Evolutionary conservation across 2,329 filamentous ascomycete genomes (phyloP).

Genomic region (Paradendryphiella salina): DNA sequence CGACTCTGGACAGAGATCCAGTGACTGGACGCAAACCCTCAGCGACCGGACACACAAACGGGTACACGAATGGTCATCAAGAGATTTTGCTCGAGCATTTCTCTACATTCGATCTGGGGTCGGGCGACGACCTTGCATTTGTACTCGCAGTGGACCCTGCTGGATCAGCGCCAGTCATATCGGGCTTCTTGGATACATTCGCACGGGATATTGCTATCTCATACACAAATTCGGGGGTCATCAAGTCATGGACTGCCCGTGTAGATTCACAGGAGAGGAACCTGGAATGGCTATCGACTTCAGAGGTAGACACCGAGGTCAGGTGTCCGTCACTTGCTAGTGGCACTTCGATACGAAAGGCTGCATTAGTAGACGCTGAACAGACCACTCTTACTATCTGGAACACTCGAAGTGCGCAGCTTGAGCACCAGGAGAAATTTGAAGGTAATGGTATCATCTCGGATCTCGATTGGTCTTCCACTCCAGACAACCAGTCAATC

Average conservation of each 20-base stretch:
- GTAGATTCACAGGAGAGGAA: conserved; percentile 63
- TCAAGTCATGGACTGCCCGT: conserved; percentile 84
- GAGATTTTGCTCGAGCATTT: conserved; percentile 64
- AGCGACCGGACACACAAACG: conserved; percentile 27
- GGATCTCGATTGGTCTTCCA: conserved; percentile 93
- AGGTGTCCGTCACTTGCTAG: conserved; percentile 74
- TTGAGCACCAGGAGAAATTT: conserved; percentile 80
- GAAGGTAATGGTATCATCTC: conserved; percentile 73
- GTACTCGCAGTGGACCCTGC: conserved; percentile 85
- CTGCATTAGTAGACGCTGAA: conserved; percentile 74
- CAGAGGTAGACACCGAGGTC: conserved; percentile 77
- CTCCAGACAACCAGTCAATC: conserved; percentile 84
- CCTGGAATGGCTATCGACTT: conserved; percentile 82
- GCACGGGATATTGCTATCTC: conserved; percentile 84
- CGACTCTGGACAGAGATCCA: conserved; percentile 46
- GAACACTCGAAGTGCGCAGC: conserved; percentile 79
- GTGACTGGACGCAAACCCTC: conserved; percentile 36
- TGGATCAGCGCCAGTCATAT: conserved; percentile 69
- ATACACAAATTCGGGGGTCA: conserved; percentile 72
- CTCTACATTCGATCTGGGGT: conserved; percentile 69
- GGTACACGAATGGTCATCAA: conserved; percentile 35
- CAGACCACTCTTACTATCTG: conserved; percentile 83
- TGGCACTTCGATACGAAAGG: conserved; percentile 83
- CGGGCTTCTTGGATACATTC: conserved; percentile 83
- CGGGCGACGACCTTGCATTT: conserved; percentile 57